Percentiles rank a stretch among this genome's conserved stretches.
These are phyloP conservation scores for Cercospora sp. DNA, from an alignment of 2,329 filamentous ascomycete species.

Conservation along the genomic window DNA sequence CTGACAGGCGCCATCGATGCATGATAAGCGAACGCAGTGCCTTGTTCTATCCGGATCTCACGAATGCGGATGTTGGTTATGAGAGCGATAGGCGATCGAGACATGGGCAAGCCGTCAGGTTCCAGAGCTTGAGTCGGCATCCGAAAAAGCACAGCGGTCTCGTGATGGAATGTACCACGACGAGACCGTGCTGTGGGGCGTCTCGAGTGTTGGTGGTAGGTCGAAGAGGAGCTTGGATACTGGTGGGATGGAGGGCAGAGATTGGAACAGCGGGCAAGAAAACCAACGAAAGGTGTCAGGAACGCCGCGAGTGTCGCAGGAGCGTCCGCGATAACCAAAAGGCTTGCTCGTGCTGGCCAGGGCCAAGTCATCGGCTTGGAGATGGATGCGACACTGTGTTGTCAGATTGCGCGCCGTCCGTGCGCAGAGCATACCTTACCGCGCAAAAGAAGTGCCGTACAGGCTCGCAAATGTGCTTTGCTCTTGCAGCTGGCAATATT, in stretches of 20 bases:
- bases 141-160: background rate
- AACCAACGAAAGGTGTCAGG: background rate
- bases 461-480: background rate
- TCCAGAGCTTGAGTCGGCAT: constrained; percentile 5
- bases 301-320: background rate
- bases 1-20: background rate
- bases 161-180: constrained; percentile 4
- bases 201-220: background rate
- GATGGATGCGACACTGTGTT: background rate
- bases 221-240: background rate
- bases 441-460: background rate
- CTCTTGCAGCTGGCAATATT: background rate
- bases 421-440: background rate
- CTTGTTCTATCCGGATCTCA: background rate
- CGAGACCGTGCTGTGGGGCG: background rate
- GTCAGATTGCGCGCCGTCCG: background rate
- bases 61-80: constrained; percentile 6
- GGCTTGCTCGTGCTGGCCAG: background rate
- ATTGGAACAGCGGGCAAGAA: background rate
- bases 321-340: background rate
- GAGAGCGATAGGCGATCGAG: constrained; percentile 3
- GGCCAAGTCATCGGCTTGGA: background rate
- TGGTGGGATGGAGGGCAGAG: background rate
- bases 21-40: constrained; percentile 5
- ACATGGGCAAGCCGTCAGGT: background rate